These are phyloP conservation scores for Syncephalastrum sp. DNA, from an alignment of 371 early-diverging fungal species.

Conservation along the genomic window DNA sequence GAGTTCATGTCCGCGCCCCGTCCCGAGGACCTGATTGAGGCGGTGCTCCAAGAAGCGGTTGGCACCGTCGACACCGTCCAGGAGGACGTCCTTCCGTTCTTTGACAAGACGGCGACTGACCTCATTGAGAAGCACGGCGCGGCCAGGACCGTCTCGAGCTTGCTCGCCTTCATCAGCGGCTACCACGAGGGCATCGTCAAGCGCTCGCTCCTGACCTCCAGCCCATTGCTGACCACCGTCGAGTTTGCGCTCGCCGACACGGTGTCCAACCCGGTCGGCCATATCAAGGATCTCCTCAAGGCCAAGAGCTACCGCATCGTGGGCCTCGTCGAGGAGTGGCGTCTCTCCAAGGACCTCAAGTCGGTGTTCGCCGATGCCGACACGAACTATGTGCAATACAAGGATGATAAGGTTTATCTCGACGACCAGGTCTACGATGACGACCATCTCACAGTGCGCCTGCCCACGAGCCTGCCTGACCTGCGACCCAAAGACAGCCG, in stretches of 20 bases:
- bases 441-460: slow-evolving; percentile 57
- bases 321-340: slow-evolving; percentile 61
- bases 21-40: slow-evolving; percentile 81
- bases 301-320: too few relatives aligned
- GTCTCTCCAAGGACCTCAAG: slow-evolving; percentile 76
- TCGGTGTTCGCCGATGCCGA: slow-evolving; percentile 86
- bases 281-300: slow-evolving; percentile 74
- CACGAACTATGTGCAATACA: slow-evolving; percentile 63
- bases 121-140: slow-evolving; percentile 68
- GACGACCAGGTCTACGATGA: slow-evolving; percentile 64
- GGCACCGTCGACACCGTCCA: slow-evolving; percentile 69
- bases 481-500: slow-evolving; percentile 54
- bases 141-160: slow-evolving; percentile 74
- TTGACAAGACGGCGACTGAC: slow-evolving; percentile 68
- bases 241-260: slow-evolving; percentile 57
- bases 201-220: slow-evolving; percentile 80
- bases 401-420: slow-evolving; percentile 40
- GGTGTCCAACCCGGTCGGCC: slow-evolving; percentile 72
- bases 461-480: slow-evolving; percentile 76
- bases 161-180: slow-evolving; percentile 83
- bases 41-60: slow-evolving; percentile 74
- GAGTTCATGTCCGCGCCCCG: slow-evolving; percentile 83
- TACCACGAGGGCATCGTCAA: slow-evolving; percentile 78
- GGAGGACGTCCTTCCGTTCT: slow-evolving; percentile 73
- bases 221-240: slow-evolving; percentile 78